phyloP scores from a whole-genome alignment of 495 filamentous ascomycete genomes.

The Talaromyces proteolyticus region DNA sequence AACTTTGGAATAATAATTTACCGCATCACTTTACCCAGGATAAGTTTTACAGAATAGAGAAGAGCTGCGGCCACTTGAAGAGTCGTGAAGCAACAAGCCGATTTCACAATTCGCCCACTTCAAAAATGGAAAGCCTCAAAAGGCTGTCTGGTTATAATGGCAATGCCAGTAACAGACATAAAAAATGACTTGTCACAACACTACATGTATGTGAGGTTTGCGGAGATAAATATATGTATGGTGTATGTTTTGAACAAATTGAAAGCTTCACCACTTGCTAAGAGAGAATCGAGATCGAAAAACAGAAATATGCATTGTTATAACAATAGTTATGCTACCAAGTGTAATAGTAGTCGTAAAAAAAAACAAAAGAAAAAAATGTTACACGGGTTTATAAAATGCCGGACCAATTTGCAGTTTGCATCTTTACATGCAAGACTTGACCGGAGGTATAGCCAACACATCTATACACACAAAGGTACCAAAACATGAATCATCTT shows the following conservation, averaged over 20 bases:
- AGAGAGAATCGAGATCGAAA: too few relatives aligned
- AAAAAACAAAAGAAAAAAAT: slow-evolving; percentile 4
- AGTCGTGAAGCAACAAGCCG: slow-evolving; percentile 4
- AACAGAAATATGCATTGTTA: too few relatives aligned
- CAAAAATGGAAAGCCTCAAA: neutral
- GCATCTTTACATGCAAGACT: too few relatives aligned
- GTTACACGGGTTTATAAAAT: slow-evolving; percentile 4
- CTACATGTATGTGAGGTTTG: too few relatives aligned
- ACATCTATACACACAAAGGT: slow-evolving; percentile 1
- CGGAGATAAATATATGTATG: too few relatives aligned
- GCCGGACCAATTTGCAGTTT: neutral
- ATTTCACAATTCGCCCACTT: slow-evolving; percentile 1
- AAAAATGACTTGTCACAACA: too few relatives aligned
- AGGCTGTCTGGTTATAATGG: too few relatives aligned
- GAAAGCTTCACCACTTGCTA: too few relatives aligned
- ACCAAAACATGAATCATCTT: slow-evolving; percentile 8
- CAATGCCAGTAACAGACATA: too few relatives aligned
- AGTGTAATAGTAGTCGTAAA: too few relatives aligned
- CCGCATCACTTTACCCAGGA: slow-evolving; percentile 3
- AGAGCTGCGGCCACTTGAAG: neutral
- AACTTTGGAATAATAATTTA: slow-evolving; percentile 4
- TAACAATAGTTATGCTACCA: too few relatives aligned
- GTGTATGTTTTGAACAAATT: too few relatives aligned
- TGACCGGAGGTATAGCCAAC: neutral
- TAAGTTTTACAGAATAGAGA: slow-evolving; percentile 1